phyloP scores from a whole-genome alignment of 2,329 filamentous ascomycete species.

The Paracoccidioides brasiliensis region DNA sequence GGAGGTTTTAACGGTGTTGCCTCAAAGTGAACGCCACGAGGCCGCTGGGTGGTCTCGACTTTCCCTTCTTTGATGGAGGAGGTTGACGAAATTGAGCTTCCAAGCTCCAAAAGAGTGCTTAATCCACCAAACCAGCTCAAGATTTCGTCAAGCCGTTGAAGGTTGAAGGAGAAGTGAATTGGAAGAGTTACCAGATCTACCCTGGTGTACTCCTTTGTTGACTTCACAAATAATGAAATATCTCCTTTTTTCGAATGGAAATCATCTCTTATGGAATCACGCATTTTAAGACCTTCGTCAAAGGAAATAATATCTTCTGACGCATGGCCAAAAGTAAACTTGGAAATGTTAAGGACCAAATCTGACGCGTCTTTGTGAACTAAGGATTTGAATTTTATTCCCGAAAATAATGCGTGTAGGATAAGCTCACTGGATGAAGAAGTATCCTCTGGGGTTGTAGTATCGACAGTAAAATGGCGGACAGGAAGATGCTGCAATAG shows the following conservation, averaged over 20 bases:
- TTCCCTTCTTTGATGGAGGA: constrained; percentile 37
- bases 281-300: constrained; percentile 34
- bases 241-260: constrained; percentile 25
- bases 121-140: constrained; percentile 82
- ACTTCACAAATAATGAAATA: constrained; percentile 25
- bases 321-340: constrained; percentile 36
- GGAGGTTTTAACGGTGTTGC: constrained; percentile 24
- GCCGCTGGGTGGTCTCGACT: constrained; percentile 19
- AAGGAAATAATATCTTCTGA: constrained; percentile 41
- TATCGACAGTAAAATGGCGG: constrained; percentile 15
- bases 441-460: constrained; percentile 10
- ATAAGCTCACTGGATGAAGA: constrained; percentile 21
- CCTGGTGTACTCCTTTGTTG: constrained; percentile 20
- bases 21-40: constrained; percentile 46
- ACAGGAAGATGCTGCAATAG: constrained; percentile 27
- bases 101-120: constrained; percentile 79
- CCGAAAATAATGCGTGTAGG: constrained; percentile 19
- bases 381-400: constrained; percentile 16
- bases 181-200: constrained; percentile 63
- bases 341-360: constrained; percentile 23
- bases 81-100: constrained; percentile 67
- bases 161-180: constrained; percentile 60
- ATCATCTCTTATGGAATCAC: constrained; percentile 33
- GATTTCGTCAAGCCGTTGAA: constrained; percentile 72
- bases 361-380: constrained; percentile 14